A percentile compares a stretch with the other conserved stretches of the same genome.
phyloP scores from a whole-genome alignment of 2,329 filamentous ascomycete genomes.

The Pestalotiopsis sp. region DNA sequence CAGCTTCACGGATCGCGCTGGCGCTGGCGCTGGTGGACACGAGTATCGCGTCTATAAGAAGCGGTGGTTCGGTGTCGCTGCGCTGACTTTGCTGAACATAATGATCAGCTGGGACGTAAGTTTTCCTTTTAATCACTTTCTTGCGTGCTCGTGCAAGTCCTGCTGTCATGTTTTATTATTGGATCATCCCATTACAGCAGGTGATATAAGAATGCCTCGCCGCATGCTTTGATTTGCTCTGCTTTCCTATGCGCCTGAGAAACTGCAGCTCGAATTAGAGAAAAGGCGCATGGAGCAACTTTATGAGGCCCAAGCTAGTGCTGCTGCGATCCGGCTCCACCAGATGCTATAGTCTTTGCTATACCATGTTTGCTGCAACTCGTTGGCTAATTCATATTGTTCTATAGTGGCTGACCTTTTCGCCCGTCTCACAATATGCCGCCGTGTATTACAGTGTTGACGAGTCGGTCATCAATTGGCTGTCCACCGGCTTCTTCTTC shows the following conservation, averaged over 20 bases:
- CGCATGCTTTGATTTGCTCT: too few relatives aligned
- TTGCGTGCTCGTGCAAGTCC: background rate
- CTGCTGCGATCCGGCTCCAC: background rate
- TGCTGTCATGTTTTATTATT: too few relatives aligned
- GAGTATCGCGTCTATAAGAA: constrained; percentile 66
- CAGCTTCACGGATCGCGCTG: constrained; percentile 20
- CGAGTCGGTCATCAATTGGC: constrained; percentile 86
- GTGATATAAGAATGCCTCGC: too few relatives aligned
- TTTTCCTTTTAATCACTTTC: constrained; percentile 26
- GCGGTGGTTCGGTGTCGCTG: constrained; percentile 83
- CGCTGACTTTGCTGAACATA: constrained; percentile 87
- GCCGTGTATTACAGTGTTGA: constrained; percentile 75
- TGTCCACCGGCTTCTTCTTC: constrained; percentile 86
- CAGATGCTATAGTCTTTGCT: background rate
- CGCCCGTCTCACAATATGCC: constrained; percentile 76
- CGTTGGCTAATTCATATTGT: background rate
- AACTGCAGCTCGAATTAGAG: too few relatives aligned
- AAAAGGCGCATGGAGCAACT: too few relatives aligned
- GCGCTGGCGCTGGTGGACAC: constrained; percentile 8
- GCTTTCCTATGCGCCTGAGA: too few relatives aligned
- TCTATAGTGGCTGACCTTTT: constrained; percentile 84
- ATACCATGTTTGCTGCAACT: background rate
- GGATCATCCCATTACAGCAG: too few relatives aligned
- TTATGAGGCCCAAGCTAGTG: too few relatives aligned
- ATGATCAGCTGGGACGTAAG: constrained; percentile 94